A percentile compares a stretch with the other conserved stretches of the same genome.
Evolutionary conservation across 108 stramenopile genomes (phyloP).

Genomic region (Schizochytrium sp.): DNA sequence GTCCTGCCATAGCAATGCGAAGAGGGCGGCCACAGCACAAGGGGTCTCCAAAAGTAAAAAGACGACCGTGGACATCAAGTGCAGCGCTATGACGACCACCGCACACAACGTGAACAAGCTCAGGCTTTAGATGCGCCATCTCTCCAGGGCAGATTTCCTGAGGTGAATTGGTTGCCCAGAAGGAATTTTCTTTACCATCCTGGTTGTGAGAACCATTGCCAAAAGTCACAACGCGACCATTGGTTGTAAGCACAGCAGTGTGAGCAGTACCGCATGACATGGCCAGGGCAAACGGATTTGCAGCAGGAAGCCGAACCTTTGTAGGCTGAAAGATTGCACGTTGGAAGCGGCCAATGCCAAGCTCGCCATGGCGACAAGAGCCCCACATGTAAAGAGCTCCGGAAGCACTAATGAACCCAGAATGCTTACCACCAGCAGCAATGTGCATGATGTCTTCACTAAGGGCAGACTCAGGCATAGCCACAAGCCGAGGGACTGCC

Average conservation of each 20-base stretch:
- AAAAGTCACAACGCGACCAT: constrained; percentile 29
- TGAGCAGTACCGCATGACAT: constrained; percentile 56
- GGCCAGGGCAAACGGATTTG: constrained; percentile 28
- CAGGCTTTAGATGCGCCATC: constrained; percentile 43
- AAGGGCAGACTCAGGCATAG: neutral
- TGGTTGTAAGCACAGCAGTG: constrained; percentile 51
- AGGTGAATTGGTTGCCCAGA: constrained; percentile 39
- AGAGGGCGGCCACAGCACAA: constrained; percentile 46
- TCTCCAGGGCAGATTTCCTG: constrained; percentile 46
- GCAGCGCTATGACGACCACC: constrained; percentile 56
- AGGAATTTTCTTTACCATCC: constrained; percentile 19
- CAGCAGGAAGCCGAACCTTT: constrained; percentile 56
- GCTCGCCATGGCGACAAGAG: constrained; percentile 38
- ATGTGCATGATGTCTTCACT: constrained; percentile 39
- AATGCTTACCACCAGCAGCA: constrained; percentile 54
- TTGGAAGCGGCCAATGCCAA: constrained; percentile 34
- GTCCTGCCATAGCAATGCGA: constrained; percentile 1
- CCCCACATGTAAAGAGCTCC: constrained; percentile 51
- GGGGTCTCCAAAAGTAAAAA: constrained; percentile 56
- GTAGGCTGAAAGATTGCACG: constrained; percentile 5
- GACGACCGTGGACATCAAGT: neutral
- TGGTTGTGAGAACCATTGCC: constrained; percentile 50
- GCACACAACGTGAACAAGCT: constrained; percentile 37
- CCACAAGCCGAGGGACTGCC: constrained; percentile 18
- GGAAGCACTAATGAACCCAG: neutral